Base-by-base conservation (phyloP, 2,329 filamentous ascomycete species). In the Aspergillus quadrilineatus region DNA sequence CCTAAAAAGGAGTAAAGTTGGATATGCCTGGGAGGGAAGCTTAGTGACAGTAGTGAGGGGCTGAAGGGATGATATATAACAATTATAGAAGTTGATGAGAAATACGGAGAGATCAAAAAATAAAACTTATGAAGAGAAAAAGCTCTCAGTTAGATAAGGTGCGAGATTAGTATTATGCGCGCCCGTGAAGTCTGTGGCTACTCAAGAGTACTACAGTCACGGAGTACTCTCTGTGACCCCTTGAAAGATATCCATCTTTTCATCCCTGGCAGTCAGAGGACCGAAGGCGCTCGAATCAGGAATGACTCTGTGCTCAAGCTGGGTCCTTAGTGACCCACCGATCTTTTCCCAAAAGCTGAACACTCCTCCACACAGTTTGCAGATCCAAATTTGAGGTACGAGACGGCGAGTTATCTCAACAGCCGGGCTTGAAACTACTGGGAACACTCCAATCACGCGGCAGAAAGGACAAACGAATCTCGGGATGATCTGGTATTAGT, bases 351-450 rank as follows among this genome's bases (percentile, higher is more conserved):
- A 37, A 56, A 56, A 49, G 44, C 44, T 53, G 51, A 56, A 55
- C 45, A 51, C 36, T 44, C 61, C 58, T 60, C 62, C 63, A 56
- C 60, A 64, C 51, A 32, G 61, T 65, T 66, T 63, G 64, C 63
- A 66, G 63, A 65, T 66, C 64, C 60, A 65, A 65, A 65, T 66
- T 63, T 65, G 55, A 63, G 47, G 53, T 22, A 22, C 22, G 22
- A 22, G 22, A 22, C 22, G 22, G 22, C 22, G 22, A 22, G 22
- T 22, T 22, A 22, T 22, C 22, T 22, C 22, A 53, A 14, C 32
- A 43, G 52, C 36, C n/a, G 4, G 17, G 28, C 37, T 57, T 12
- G n/a, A 14, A 45, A 37, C 14, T 22, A 30, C 36, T 29, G 6
- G 15, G 3, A 15, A 4, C 26, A 9, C 48, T 26, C 43, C 43